Percentiles rank a stretch among this genome's conserved stretches.
These are phyloP conservation scores for Perkinsus chesapeaki DNA, from an alignment of 169 alveolate genomes.

Conservation along the genomic window DNA sequence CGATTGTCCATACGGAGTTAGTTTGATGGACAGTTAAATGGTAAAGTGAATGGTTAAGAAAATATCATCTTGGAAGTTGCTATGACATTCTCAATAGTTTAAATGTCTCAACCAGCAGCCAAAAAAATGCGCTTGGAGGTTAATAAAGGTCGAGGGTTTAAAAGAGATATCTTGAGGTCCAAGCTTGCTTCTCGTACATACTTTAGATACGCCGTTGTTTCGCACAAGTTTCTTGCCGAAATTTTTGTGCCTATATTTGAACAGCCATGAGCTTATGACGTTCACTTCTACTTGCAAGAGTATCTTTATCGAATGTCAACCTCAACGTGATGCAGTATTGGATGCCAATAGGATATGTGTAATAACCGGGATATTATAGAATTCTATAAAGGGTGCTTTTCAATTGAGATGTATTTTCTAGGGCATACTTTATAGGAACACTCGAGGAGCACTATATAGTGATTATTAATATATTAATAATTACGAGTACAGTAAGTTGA, in stretches of 20 bases:
- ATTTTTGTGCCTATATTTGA: background rate
- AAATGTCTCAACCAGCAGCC: background rate
- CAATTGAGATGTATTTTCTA: too few species aligned
- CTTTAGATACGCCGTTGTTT: background rate
- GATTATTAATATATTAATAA: too few species aligned
- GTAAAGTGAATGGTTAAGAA: too few species aligned
- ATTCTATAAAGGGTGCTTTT: too few species aligned
- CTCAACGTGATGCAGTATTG: background rate
- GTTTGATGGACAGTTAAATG: too few species aligned
- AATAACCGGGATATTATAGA: background rate
- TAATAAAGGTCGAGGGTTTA: background rate
- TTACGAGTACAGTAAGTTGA: too few species aligned
- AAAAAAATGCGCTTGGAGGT: background rate
- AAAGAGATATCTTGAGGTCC: background rate
- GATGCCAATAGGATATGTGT: background rate
- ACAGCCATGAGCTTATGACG: background rate
- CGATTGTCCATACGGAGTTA: too few species aligned
- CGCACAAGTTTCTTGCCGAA: background rate
- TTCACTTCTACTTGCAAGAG: background rate
- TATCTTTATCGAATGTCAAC: background rate
- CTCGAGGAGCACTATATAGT: too few species aligned
- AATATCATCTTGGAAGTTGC: too few species aligned
- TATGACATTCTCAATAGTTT: too few species aligned
- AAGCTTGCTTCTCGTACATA: background rate
- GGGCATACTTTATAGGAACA: too few species aligned